A percentile compares a stretch with the other conserved stretches of the same genome.
phyloP scores from a whole-genome alignment of 495 filamentous ascomycete species.

The Xylaria scruposa region DNA sequence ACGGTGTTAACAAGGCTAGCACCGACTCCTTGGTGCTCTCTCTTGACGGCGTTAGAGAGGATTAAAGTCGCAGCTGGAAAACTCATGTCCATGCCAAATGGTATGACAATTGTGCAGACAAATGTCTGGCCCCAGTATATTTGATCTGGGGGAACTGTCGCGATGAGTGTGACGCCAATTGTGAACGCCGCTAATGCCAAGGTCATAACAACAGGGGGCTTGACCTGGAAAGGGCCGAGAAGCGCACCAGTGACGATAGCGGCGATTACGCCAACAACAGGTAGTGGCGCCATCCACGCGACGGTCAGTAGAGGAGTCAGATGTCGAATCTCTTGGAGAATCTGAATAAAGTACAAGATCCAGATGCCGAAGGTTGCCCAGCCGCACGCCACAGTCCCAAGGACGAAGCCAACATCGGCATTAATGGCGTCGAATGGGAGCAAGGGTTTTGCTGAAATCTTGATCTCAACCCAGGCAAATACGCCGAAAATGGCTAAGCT shows the following conservation, averaged over 20 bases:
- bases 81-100: conserved; percentile 62
- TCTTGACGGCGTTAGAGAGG: conserved; percentile 61
- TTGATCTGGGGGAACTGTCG: conserved; percentile 54
- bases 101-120: conserved; percentile 60
- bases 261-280: conserved; percentile 53
- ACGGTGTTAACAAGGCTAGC: conserved; percentile 52
- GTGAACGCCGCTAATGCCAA: conserved; percentile 58
- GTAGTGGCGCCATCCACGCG: conserved; percentile 51
- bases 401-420: conserved; percentile 57
- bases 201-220: conserved; percentile 55
- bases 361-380: conserved; percentile 69
- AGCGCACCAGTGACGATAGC: conserved; percentile 54
- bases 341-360: conserved; percentile 61
- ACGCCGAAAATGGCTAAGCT: conserved; percentile 56
- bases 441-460: conserved; percentile 51
- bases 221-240: conserved; percentile 35
- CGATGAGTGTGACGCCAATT: conserved; percentile 52
- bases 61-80: conserved; percentile 58
- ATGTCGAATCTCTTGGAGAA: conserved; percentile 56
- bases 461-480: conserved; percentile 59
- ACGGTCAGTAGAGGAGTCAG: conserved; percentile 51
- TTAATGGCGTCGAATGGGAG: conserved; percentile 59
- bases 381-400: conserved; percentile 60
- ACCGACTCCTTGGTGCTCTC: conserved; percentile 66
- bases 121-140: conserved; percentile 69